Evolutionary conservation across 2,329 filamentous ascomycete genomes (phyloP).

Genomic region (Orbilia blumenaviensis): DNA sequence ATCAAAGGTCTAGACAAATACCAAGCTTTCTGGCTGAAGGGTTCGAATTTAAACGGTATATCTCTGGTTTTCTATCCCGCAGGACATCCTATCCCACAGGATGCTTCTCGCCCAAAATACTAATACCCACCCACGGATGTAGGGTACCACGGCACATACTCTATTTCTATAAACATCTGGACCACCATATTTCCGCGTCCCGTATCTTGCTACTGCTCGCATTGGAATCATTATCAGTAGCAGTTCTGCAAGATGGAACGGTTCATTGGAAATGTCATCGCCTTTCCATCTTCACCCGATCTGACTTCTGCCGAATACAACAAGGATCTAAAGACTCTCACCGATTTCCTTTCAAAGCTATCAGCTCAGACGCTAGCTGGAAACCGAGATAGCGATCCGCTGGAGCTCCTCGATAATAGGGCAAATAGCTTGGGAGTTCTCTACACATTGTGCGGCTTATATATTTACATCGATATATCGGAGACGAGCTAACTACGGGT

Average conservation of each 20-base stretch:
- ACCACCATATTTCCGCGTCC: background rate
- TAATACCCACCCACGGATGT: background rate
- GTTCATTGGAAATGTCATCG: conserved; percentile 55
- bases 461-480: conserved; percentile 14
- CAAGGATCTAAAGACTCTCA: conserved; percentile 55
- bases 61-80: background rate
- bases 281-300: conserved; percentile 55
- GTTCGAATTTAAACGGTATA: background rate
- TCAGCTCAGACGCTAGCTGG: conserved; percentile 54
- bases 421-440: conserved; percentile 57
- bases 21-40: background rate
- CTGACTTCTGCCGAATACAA: conserved; percentile 55
- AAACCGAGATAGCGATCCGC: conserved; percentile 55
- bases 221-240: conserved; percentile 13
- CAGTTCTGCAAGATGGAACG: conserved; percentile 56
- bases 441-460: conserved; percentile 56
- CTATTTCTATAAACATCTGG: background rate
- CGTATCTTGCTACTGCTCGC: background rate
- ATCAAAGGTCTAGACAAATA: background rate
- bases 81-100: background rate
- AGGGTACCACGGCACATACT: background rate
- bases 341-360: conserved; percentile 55
- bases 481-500: conserved; percentile 39
- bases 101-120: background rate
- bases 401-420: conserved; percentile 56